Evolutionary conservation across 148 eudicot genomes (phyloP).

Genomic region (Gaultheria prostrata): DNA sequence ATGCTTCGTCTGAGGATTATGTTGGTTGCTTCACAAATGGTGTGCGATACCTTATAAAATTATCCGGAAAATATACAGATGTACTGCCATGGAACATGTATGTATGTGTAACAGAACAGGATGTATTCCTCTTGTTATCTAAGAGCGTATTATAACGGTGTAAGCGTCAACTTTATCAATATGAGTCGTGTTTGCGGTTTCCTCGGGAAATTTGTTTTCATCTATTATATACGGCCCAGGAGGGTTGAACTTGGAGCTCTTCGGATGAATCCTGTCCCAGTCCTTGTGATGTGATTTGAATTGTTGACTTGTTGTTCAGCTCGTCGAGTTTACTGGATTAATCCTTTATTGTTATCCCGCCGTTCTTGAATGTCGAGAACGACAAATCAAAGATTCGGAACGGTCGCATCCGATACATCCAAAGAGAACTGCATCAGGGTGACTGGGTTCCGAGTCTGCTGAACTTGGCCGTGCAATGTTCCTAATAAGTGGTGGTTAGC

Average conservation of each 20-base stretch:
- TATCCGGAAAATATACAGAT: background rate
- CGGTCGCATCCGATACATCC: too few relatives aligned
- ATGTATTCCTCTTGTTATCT: background rate
- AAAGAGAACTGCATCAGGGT: too few relatives aligned
- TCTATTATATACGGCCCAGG: background rate
- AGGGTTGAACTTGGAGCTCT: background rate
- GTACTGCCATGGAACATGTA: background rate
- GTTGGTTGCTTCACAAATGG: constrained; percentile 1
- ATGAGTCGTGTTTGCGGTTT: too few relatives aligned
- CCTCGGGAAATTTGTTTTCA: too few relatives aligned
- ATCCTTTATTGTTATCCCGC: too few relatives aligned
- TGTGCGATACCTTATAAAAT: background rate
- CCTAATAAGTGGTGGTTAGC: too few relatives aligned
- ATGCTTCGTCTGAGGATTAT: background rate
- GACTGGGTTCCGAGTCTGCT: too few relatives aligned
- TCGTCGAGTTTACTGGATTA: background rate
- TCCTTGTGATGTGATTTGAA: background rate
- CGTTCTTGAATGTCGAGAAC: too few relatives aligned
- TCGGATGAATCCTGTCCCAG: background rate
- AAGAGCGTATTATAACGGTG: background rate
- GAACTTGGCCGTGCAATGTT: too few relatives aligned
- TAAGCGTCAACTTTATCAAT: background rate
- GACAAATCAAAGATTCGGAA: too few relatives aligned
- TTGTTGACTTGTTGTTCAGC: background rate
- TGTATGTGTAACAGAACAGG: background rate